Evolutionary conservation across 2,329 filamentous ascomycete species (phyloP).

Genomic region (Apiospora hydei): DNA sequence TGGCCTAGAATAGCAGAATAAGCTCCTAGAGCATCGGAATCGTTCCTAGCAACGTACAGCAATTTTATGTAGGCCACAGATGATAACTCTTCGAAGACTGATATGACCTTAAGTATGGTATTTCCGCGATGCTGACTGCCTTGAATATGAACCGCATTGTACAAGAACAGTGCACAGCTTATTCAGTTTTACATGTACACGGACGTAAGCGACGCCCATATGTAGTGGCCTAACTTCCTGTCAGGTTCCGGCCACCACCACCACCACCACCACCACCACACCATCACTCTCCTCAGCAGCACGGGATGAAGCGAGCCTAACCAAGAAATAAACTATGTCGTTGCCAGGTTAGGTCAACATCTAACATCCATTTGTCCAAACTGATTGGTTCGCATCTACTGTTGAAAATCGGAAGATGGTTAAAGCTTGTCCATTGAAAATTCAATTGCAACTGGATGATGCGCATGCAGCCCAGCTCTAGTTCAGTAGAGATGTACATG

Average conservation of each 20-base stretch:
- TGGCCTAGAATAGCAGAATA: background rate
- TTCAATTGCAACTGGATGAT: constrained; percentile 1
- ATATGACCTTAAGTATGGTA: background rate
- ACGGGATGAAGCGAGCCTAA: constrained; percentile 15
- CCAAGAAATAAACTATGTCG: background rate
- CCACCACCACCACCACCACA: background rate
- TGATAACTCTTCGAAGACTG: background rate
- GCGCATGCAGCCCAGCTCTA: background rate
- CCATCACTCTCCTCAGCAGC: background rate
- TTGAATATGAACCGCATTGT: background rate
- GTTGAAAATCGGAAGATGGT: background rate
- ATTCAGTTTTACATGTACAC: background rate
- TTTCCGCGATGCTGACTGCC: background rate
- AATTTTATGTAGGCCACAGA: background rate
- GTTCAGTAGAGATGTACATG: too few species aligned
- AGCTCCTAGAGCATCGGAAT: background rate
- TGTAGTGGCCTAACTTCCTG: background rate
- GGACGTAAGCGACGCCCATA: background rate
- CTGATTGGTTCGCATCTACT: constrained; percentile 11
- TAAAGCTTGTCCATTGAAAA: background rate
- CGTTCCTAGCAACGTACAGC: background rate
- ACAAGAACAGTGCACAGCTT: background rate
- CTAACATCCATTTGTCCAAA: background rate
- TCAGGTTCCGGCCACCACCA: background rate
- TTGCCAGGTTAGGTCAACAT: background rate